Evolutionary conservation across 2,329 filamentous ascomycete species (phyloP).

Genomic region (Ophiostoma australiae): DNA sequence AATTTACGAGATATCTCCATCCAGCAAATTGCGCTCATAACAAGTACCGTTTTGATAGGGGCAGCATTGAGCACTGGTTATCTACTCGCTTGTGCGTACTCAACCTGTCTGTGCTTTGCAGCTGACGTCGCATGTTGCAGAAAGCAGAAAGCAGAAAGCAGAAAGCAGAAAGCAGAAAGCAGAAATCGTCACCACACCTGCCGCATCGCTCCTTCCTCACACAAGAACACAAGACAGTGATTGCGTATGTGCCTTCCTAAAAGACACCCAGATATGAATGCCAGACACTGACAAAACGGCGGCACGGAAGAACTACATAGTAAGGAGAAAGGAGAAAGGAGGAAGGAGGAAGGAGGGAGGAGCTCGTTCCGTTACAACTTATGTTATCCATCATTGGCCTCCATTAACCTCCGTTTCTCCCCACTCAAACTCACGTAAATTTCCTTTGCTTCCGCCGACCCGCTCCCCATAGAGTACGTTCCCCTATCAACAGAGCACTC

Average conservation of each 20-base stretch:
- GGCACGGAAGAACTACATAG: background rate
- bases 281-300: background rate
- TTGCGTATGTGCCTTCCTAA: conserved; percentile 3
- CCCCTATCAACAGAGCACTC: background rate
- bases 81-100: background rate
- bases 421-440: background rate
- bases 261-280: background rate
- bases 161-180: background rate
- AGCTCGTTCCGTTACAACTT: background rate
- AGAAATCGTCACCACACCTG: background rate
- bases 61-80: background rate
- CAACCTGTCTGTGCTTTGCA: background rate
- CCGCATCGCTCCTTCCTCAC: conserved; percentile 1
- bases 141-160: background rate
- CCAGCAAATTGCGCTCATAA: background rate
- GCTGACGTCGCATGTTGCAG: background rate
- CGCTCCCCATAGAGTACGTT: background rate
- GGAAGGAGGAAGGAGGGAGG: background rate
- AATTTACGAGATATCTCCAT: conserved; percentile 8
- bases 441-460: conserved; percentile 4
- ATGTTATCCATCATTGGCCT: background rate
- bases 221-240: background rate
- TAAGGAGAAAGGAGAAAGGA: background rate
- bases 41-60: conserved; percentile 3
- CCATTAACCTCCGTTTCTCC: background rate